These are phyloP conservation scores for Pestalotiopsis sp. DNA, from an alignment of 2,329 filamentous ascomycete species.

Conservation along the genomic window DNA sequence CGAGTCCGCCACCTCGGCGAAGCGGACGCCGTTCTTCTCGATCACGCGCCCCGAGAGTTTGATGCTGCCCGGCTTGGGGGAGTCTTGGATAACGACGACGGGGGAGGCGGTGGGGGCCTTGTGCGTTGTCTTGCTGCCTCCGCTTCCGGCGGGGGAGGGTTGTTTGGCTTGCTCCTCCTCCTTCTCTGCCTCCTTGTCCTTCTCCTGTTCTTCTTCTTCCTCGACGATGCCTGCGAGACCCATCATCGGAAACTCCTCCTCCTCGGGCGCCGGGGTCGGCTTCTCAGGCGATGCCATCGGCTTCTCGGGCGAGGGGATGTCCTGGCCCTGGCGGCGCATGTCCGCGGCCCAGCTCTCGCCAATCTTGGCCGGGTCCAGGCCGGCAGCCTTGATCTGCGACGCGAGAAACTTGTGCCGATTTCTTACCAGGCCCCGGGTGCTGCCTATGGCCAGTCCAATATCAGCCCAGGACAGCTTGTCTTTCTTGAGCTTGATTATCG, in stretches of 20 bases:
- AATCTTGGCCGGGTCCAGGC: neutral
- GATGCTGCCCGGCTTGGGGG: neutral
- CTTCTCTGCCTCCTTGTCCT: neutral
- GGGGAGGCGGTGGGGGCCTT: neutral
- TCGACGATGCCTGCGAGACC: neutral
- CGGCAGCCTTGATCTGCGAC: neutral
- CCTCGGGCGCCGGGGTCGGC: no score
- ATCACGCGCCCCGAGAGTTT: neutral
- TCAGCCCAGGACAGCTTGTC: slow-evolving; percentile 16
- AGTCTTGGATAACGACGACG: neutral
- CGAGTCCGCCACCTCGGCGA: slow-evolving; percentile 9
- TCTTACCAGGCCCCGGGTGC: slow-evolving; percentile 14
- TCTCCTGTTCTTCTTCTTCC: neutral
- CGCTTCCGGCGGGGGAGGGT: neutral
- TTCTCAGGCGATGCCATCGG: neutral
- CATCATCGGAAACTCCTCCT: neutral
- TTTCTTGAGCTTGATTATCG: slow-evolving; percentile 17
- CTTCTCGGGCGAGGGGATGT: neutral
- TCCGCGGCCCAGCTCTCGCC: slow-evolving; percentile 11
- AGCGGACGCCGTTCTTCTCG: slow-evolving; percentile 4
- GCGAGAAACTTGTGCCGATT: slow-evolving; percentile 15
- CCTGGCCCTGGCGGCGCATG: neutral
- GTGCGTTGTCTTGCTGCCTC: neutral
- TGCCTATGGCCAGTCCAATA: slow-evolving; percentile 16
- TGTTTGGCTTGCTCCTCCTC: neutral